Base-by-base conservation (phyloP, 192 early-diverging fungal species). In the Dissophora ornata region DNA sequence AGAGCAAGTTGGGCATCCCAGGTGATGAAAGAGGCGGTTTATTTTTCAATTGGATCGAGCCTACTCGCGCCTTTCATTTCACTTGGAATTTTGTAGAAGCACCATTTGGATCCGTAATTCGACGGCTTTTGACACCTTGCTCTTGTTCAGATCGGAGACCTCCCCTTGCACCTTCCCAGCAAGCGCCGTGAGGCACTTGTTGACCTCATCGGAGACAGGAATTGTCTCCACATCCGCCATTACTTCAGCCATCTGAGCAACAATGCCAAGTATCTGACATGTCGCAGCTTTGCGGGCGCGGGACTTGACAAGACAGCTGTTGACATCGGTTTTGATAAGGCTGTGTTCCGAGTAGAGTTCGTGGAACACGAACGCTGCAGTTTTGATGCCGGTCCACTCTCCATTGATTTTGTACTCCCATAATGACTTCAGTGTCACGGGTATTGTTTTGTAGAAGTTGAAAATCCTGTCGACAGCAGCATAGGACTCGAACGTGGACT, bases 151-250 rank as follows among this genome's bases (percentile, higher is more conserved):
- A 49, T 53, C 30, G 34, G 40, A 42, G 6, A 64, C 34, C 44
- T 64, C 50, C 18, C 40, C 48, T 19, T 41, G 33, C 33, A 53
- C 24, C 24, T 53, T 54, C 36, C 49, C 36, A 26, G 62, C 50
- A 64, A 64, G 62, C 28, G 28, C 38, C n/a, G 38, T 54, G 42
- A 64, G 44, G 50, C 48, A 51, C 40, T 47, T 65, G 52, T 65
- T 65, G 51, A 55, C 30, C 26, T 29, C 0, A 6, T 44, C 28
- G 28, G 62, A 56, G 6, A 65, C 38, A 19, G 42, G 62, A 29
- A 65, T 12, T 13, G 29, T 45, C 42, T 65, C 42, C 26, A 29
- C 62, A 47, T 65, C 42, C 29, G 52, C 62, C 52, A 65, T 55
- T 22, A 56, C 62, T 65, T 55, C 18, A 29, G 42, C 40, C 25